These are phyloP conservation scores for Boehmeria nivea DNA, from an alignment of 306 rosid genomes.

Conservation along the genomic window DNA sequence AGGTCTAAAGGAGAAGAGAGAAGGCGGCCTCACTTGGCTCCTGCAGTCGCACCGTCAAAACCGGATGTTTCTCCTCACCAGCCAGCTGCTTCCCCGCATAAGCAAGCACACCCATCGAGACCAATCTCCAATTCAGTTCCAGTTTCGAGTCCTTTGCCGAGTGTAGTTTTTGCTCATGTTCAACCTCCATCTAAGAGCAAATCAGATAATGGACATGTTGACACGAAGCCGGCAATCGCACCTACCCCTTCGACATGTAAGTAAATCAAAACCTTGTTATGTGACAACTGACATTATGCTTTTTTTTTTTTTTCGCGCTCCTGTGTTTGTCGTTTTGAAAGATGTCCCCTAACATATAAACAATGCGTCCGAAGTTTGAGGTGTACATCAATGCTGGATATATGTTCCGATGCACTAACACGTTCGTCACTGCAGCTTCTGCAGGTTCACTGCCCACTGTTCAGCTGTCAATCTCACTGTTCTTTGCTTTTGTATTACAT, in stretches of 20 bases:
- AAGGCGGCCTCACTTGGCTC: conserved; percentile 41
- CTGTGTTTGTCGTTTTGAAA: background rate
- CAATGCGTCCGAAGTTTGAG: no score
- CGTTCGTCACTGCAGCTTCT: conserved; percentile 40
- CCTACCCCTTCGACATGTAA: conserved; percentile 50
- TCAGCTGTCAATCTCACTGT: conserved; percentile 37
- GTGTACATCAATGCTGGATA: no score
- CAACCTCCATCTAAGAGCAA: conserved; percentile 58
- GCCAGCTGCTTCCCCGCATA: conserved; percentile 46
- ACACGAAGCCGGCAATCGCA: conserved; percentile 18
- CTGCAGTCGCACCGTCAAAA: conserved; percentile 36
- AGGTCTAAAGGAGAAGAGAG: conserved; percentile 34
- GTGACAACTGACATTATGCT: background rate
- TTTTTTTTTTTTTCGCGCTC: background rate
- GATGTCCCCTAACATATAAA: background rate
- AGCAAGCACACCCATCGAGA: conserved; percentile 34
- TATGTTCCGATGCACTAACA: no score
- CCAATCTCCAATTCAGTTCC: conserved; percentile 42
- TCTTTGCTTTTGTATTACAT: conserved; percentile 37
- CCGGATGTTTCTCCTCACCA: conserved; percentile 29
- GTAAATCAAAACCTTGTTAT: conserved; percentile 26
- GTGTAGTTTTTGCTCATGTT: conserved; percentile 63
- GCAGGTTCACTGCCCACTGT: conserved; percentile 33
- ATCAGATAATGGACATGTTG: conserved; percentile 31
- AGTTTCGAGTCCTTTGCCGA: conserved; percentile 67